These are phyloP conservation scores for Plasmodium falciparum DNA, from an alignment of 169 alveolate genomes.

Conservation along the genomic window DNA sequence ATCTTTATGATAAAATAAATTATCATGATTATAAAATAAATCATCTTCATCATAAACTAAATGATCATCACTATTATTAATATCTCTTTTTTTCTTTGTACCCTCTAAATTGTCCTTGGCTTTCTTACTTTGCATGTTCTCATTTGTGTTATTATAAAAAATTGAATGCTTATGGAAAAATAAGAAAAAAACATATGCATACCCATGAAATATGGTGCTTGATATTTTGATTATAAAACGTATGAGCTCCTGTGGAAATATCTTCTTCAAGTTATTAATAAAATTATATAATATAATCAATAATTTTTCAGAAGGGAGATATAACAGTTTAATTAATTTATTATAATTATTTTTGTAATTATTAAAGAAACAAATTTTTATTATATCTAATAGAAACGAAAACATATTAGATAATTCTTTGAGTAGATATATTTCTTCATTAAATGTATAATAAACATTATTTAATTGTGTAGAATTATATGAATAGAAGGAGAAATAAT, in stretches of 20 bases:
- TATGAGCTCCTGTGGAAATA: slow-evolving; percentile 52
- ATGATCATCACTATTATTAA: background rate
- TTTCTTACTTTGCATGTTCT: background rate
- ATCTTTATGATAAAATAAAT: slow-evolving; percentile 16
- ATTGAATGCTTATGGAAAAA: slow-evolving; percentile 48
- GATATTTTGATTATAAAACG: slow-evolving; percentile 51
- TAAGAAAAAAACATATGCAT: slow-evolving; percentile 46
- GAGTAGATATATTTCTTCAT: slow-evolving; percentile 49
- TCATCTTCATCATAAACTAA: background rate
- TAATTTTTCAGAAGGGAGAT: slow-evolving; percentile 35
- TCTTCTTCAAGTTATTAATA: slow-evolving; percentile 13
- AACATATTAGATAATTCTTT: slow-evolving; percentile 49
- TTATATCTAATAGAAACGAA: slow-evolving; percentile 39
- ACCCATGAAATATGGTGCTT: slow-evolving; percentile 56
- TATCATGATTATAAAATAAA: background rate
- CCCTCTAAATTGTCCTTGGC: background rate
- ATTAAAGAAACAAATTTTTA: slow-evolving; percentile 55
- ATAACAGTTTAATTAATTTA: slow-evolving; percentile 45
- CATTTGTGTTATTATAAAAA: slow-evolving; percentile 7
- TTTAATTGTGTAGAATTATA: slow-evolving; percentile 48
- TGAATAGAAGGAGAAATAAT: slow-evolving; percentile 57
- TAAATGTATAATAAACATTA: slow-evolving; percentile 48
- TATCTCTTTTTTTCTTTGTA: background rate
- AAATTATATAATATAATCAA: slow-evolving; percentile 12
- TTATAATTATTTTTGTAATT: slow-evolving; percentile 68